These are phyloP conservation scores for Amesomyces nigricolor DNA, from an alignment of 2,329 filamentous ascomycete species.

Conservation along the genomic window DNA sequence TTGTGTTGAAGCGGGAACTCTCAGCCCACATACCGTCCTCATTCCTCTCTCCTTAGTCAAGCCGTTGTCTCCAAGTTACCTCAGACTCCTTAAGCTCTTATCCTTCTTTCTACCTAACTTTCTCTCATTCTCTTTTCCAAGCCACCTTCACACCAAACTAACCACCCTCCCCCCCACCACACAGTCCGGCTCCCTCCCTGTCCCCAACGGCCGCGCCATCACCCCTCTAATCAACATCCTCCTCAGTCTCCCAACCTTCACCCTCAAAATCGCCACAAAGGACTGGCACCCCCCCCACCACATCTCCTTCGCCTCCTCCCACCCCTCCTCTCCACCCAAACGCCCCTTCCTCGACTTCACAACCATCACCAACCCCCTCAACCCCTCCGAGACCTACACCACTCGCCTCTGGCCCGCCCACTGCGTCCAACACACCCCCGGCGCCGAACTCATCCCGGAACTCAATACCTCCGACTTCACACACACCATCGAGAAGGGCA, in stretches of 20 bases:
- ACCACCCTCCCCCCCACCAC: slow-evolving; percentile 18
- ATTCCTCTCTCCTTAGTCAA: too few relatives aligned
- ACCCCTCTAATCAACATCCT: slow-evolving; percentile 68
- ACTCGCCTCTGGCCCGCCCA: slow-evolving; percentile 84
- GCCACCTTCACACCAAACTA: slow-evolving; percentile 2
- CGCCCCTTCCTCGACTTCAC: slow-evolving; percentile 61
- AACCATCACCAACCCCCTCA: slow-evolving; percentile 61
- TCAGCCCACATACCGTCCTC: too few relatives aligned
- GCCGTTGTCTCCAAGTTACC: too few relatives aligned
- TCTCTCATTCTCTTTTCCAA: neutral
- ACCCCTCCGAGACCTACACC: slow-evolving; percentile 56
- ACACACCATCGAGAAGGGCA: slow-evolving; percentile 70
- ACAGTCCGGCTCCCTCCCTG: slow-evolving; percentile 78
- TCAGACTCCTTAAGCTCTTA: neutral
- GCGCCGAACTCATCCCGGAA: slow-evolving; percentile 68
- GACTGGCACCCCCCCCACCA: slow-evolving; percentile 84
- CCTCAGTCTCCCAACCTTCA: slow-evolving; percentile 64
- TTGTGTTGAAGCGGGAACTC: too few relatives aligned
- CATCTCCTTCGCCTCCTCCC: slow-evolving; percentile 83
- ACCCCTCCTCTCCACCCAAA: slow-evolving; percentile 44
- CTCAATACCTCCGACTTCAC: slow-evolving; percentile 59
- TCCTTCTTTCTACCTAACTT: neutral
- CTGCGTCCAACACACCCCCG: slow-evolving; percentile 70
- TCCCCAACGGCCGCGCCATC: slow-evolving; percentile 66
- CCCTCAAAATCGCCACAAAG: slow-evolving; percentile 74